Percentiles rank a stretch among this genome's conserved stretches.
Conservation (phyloP, 2,329 filamentous ascomycete species). For the Alternaria panax region DNA sequence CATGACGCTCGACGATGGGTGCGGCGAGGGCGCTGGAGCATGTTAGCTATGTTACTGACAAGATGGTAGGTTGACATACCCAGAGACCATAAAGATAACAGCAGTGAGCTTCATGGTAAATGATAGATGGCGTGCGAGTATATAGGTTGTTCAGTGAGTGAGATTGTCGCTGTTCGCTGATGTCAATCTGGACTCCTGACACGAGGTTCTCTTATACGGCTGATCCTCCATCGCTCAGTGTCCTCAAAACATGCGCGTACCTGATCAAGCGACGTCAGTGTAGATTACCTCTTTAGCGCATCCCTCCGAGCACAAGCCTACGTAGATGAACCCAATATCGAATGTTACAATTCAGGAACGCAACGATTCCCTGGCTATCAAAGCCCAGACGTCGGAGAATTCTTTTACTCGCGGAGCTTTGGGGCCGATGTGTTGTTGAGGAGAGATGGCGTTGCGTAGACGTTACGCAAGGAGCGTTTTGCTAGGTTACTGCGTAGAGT, state of each 20-base stretch:
- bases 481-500: not conserved
- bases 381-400: conserved; percentile 5
- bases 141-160: not conserved
- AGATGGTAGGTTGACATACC: conserved; percentile 2
- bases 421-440: not conserved
- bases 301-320: not conserved
- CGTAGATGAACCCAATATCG: conserved; percentile 22
- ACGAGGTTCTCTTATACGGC: conserved; percentile 2
- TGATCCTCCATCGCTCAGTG: not conserved
- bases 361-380: not conserved
- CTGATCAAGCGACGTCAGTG: not conserved
- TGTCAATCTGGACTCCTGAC: not conserved
- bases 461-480: not conserved
- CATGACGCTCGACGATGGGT: conserved; percentile 16
- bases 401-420: not conserved
- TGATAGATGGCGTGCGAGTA: not conserved
- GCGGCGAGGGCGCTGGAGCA: conserved; percentile 19
- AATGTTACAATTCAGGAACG: not conserved
- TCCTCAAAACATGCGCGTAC: not conserved
- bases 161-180: not conserved
- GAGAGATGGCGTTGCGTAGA: not conserved
- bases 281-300: not conserved
- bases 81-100: conserved; percentile 17
- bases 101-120: conserved; percentile 18
- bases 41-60: conserved; percentile 2